These are phyloP conservation scores for Cryptosporidium ubiquitum DNA, from an alignment of 169 alveolate genomes.

Conservation along the genomic window DNA sequence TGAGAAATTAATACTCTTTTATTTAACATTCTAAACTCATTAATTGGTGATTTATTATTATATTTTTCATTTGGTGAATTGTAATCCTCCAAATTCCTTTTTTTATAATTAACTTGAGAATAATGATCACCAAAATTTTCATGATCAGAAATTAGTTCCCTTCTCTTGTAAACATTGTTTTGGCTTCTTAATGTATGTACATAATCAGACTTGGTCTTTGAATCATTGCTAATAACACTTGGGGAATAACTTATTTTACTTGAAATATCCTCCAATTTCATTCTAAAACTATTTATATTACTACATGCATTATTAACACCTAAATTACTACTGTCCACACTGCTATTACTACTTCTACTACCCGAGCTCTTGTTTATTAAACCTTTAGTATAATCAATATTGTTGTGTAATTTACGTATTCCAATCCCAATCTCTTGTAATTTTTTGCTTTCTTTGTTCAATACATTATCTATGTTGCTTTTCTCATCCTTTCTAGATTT, in stretches of 20 bases:
- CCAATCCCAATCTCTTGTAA: neutral
- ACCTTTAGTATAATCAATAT: too few species aligned
- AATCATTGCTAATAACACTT: neutral
- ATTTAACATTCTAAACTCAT: neutral
- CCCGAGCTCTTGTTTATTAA: neutral
- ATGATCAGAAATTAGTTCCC: neutral
- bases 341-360: neutral
- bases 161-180: neutral
- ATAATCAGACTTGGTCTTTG: neutral
- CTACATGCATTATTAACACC: neutral
- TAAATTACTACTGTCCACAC: neutral
- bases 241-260: neutral
- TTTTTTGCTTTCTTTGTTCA: neutral
- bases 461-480: neutral
- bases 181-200: neutral
- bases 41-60: neutral
- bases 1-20: slow-evolving; percentile 1
- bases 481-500: neutral
- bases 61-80: neutral
- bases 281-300: neutral
- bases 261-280: neutral
- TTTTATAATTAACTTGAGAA: neutral
- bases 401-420: neutral
- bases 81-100: neutral
- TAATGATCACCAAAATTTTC: neutral